Conservation (phyloP, 495 filamentous ascomycete species). For the Collariella sp. region DNA sequence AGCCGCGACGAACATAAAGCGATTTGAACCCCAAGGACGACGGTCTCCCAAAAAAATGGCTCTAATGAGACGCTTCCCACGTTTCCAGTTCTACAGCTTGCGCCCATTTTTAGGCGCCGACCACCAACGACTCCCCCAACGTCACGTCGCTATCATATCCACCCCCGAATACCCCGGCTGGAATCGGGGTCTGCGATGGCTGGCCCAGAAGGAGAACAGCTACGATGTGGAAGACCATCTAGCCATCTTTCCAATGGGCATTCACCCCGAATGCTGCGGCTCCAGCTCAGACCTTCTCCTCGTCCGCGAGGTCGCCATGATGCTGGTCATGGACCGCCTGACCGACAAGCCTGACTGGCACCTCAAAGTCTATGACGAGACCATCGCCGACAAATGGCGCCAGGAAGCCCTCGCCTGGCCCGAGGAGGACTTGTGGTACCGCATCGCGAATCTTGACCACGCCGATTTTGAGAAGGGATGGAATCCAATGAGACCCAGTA, state of each 20-base stretch:
- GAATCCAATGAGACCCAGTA: slow-evolving; percentile 8
- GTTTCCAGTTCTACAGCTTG: no score
- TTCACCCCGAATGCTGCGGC: slow-evolving; percentile 8
- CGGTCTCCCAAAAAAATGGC: no score
- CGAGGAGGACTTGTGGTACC: slow-evolving; percentile 23
- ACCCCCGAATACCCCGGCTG: slow-evolving; percentile 9
- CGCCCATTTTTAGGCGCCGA: no score
- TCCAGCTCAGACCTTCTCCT: slow-evolving; percentile 9
- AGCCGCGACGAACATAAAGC: no score
- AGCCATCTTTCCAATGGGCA: neutral
- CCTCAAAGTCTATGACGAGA: slow-evolving; percentile 47
- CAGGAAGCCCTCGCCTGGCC: slow-evolving; percentile 27
- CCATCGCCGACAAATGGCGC: slow-evolving; percentile 32
- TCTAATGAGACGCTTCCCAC: no score
- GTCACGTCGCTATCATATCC: no score
- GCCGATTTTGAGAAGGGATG: slow-evolving; percentile 23
- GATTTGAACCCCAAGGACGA: no score
- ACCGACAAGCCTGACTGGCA: slow-evolving; percentile 46
- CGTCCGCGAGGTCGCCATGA: slow-evolving; percentile 34
- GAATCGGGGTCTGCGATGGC: slow-evolving; percentile 2
- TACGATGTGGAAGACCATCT: neutral
- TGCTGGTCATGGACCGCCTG: slow-evolving; percentile 31
- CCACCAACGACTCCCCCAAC: no score
- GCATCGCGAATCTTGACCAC: neutral
- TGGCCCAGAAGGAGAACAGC: neutral